Conservation (phyloP, 805 yeast genomes). For the Spathaspora hagerdaliae region DNA sequence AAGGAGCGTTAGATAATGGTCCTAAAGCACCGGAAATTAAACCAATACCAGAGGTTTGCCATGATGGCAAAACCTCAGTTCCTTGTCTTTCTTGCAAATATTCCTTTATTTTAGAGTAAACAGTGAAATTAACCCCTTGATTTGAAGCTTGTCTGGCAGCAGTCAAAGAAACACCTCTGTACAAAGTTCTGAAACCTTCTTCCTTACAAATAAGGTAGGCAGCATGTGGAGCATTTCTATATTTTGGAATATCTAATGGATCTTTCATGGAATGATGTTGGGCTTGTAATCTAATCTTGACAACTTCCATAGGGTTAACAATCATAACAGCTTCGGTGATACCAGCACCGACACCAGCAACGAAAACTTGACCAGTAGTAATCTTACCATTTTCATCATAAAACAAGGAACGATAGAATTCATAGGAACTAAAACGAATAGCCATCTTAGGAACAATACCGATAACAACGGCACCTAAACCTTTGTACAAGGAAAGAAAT, state of each 20-base stretch:
- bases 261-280: constrained; percentile 88
- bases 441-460: constrained; percentile 99
- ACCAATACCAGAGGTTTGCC: constrained; percentile 93
- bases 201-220: constrained; percentile 78
- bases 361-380: constrained; percentile 69
- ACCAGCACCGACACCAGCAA: constrained; percentile 98
- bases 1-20: constrained; percentile 95
- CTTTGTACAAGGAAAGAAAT: constrained; percentile 83
- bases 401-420: constrained; percentile 72
- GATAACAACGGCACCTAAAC: constrained; percentile 93
- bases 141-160: constrained; percentile 98
- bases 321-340: constrained; percentile 91
- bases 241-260: constrained; percentile 76
- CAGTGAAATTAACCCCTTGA: constrained; percentile 98
- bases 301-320: constrained; percentile 97
- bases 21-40: constrained; percentile 95
- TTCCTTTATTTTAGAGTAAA: constrained; percentile 80
- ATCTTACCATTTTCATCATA: constrained; percentile 62
- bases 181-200: constrained; percentile 85
- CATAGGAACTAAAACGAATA: constrained; percentile 90
- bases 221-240: constrained; percentile 91
- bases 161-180: constrained; percentile 92
- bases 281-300: constrained; percentile 92
- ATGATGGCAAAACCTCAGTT: constrained; percentile 67
- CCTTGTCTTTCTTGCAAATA: constrained; percentile 59